These are phyloP conservation scores for Coix lacrymajobi DNA, from an alignment of 176 grass and related monocot genomes.

Conservation along the genomic window DNA sequence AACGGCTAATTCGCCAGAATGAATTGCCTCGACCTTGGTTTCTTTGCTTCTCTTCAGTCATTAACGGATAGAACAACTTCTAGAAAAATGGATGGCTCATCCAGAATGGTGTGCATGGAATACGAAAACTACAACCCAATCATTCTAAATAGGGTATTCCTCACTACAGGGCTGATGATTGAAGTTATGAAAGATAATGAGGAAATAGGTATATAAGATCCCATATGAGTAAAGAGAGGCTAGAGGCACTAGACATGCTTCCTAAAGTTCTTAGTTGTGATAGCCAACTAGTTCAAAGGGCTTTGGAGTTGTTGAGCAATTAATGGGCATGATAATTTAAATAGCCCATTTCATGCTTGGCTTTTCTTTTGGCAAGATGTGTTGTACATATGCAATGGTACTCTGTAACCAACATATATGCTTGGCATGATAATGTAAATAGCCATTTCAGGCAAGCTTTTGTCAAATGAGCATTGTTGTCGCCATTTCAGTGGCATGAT, in stretches of 20 bases:
- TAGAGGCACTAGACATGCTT: background rate
- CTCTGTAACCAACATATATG: background rate
- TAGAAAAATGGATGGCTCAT: background rate
- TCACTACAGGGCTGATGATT: background rate
- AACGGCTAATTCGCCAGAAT: background rate
- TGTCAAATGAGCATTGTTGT: too few relatives aligned
- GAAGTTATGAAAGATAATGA: background rate
- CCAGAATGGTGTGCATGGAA: background rate
- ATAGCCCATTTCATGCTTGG: too few relatives aligned
- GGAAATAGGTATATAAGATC: background rate
- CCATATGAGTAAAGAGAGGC: background rate
- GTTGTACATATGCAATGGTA: background rate
- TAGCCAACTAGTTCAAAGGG: too few relatives aligned
- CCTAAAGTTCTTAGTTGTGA: too few relatives aligned
- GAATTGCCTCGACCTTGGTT: background rate
- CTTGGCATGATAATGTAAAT: too few relatives aligned
- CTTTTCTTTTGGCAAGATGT: too few relatives aligned
- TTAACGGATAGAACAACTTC: background rate
- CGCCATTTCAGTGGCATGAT: too few relatives aligned
- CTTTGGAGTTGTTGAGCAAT: too few relatives aligned
- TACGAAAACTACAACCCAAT: background rate
- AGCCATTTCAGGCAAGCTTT: too few relatives aligned
- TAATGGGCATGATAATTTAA: too few relatives aligned
- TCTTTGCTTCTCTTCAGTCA: background rate
- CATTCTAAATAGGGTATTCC: background rate